These are phyloP conservation scores for Cynara cardunculus DNA, from an alignment of 129 eudicot species.

Conservation along the genomic window DNA sequence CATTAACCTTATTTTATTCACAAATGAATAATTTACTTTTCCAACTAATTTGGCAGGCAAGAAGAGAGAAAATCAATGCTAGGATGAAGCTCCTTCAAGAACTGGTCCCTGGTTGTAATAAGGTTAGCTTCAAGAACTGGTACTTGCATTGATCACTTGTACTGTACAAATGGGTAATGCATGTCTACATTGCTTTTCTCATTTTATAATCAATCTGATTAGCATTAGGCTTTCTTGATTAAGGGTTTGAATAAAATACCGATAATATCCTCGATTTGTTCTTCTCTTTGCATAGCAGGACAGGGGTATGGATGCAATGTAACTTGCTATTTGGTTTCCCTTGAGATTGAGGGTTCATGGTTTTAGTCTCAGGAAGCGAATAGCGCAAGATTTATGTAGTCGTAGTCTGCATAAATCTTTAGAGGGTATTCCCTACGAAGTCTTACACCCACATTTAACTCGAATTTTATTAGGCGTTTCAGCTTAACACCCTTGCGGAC, in stretches of 20 bases:
- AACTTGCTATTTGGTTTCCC: not conserved
- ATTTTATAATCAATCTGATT: not conserved
- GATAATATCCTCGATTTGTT: not conserved
- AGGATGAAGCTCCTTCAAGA: constrained; percentile 97
- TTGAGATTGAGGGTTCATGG: no score
- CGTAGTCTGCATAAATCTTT: no score
- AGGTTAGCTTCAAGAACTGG: constrained; percentile 95
- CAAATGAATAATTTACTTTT: not conserved
- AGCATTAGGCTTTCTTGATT: not conserved
- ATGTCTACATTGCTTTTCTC: constrained; percentile 7
- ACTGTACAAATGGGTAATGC: constrained; percentile 17
- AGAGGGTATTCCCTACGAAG: no score
- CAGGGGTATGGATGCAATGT: constrained; percentile 3
- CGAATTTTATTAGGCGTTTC: not conserved
- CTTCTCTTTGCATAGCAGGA: constrained; percentile 15
- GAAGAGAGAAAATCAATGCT: constrained; percentile 98
- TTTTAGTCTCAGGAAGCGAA: no score
- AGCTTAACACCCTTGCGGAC: not conserved
- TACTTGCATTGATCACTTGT: constrained; percentile 46
- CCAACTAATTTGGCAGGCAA: constrained; percentile 49
- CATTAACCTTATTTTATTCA: constrained; percentile 13
- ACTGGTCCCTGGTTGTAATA: constrained; percentile 97
- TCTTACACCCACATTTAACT: not conserved
- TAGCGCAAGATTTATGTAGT: no score
- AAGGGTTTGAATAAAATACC: not conserved